Base-by-base conservation (phyloP, 2,329 filamentous ascomycete genomes). In the Cytospora paraplurivora region DNA sequence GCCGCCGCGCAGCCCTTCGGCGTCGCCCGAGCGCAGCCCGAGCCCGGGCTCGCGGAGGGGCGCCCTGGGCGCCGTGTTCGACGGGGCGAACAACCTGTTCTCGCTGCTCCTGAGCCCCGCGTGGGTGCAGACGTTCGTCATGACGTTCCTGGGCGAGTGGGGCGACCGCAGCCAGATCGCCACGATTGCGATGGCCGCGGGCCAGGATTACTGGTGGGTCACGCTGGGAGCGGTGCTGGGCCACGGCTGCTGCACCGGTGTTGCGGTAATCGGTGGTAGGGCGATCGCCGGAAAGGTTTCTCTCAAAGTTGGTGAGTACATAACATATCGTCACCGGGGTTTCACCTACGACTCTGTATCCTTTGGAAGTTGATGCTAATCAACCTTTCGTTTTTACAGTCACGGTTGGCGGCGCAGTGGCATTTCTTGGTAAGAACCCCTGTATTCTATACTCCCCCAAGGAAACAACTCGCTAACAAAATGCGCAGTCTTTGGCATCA, bases 61-160 rank as follows among this genome's bases (percentile, higher is more conserved):
- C n/a, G 64, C 68, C 13, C 65, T 80, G 53, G 69, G 79, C 71
- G 71, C 77, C 69, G 64, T 77, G 75, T 66, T 85, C 67, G 75
- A 83, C 21, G 93, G 95, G 1, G 79, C 97, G 32, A 88, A 88
- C 75, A 99, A 99, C 71, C 85, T 99, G 4, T 86, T 93, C 67
- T 93, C 91, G 12, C 82, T 99, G 7, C 84, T 99, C 5, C 83
- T 99, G 47, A 97, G 92, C 76, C 95, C 95, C 1, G 95, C 93
- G 0, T 99, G 95, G 95, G 95, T 99, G 15, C 94, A 98, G 78
- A 99, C 95, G 0, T 99, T 99, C 74, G 86, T 96, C 70, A 99
- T 99, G 95, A 99, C 95, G 2, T 99, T 99, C 78, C 79, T 99
- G 35, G 95, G 95, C 49, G 95, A 99, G 76, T 99, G 95, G 95